Evolutionary conservation across 345 rosid genomes (phyloP).

Genomic region (Luvunga scandens): DNA sequence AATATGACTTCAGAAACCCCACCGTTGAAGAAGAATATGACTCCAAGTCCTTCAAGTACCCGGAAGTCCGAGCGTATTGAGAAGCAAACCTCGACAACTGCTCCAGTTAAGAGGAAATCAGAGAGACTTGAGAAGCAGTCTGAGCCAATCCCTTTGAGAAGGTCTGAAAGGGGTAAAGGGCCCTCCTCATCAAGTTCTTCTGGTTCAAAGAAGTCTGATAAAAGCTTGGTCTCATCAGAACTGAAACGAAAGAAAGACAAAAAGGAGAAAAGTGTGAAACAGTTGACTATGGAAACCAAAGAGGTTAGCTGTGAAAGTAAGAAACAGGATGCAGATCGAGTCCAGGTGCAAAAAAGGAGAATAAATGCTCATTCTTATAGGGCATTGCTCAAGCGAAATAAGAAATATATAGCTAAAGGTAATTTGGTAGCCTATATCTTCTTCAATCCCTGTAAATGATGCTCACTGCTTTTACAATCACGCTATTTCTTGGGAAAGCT

Average conservation of each 20-base stretch:
- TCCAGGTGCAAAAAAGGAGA: slow-evolving; percentile 14
- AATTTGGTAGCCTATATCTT: not conserved
- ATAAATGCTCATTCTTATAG: slow-evolving; percentile 43
- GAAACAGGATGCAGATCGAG: slow-evolving; percentile 5
- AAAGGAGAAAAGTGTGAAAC: slow-evolving; percentile 34
- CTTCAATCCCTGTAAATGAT: not conserved
- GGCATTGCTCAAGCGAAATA: slow-evolving; percentile 35
- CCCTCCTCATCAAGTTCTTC: slow-evolving; percentile 33
- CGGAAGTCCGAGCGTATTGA: slow-evolving; percentile 60
- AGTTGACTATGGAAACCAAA: slow-evolving; percentile 34
- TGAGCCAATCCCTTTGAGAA: slow-evolving; percentile 39
- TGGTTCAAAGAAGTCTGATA: slow-evolving; percentile 37
- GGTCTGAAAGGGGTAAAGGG: slow-evolving; percentile 55
- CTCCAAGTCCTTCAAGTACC: slow-evolving; percentile 32
- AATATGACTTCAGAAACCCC: slow-evolving; percentile 20
- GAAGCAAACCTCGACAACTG: slow-evolving; percentile 37
- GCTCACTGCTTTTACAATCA: not conserved
- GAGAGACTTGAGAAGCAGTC: slow-evolving; percentile 41
- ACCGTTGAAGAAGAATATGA: slow-evolving; percentile 21
- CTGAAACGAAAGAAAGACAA: slow-evolving; percentile 29
- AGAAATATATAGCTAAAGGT: slow-evolving; percentile 34
- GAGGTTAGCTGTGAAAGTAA: slow-evolving; percentile 19
- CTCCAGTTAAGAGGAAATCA: slow-evolving; percentile 33
- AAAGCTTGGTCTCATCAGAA: slow-evolving; percentile 21
- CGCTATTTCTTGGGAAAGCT: not conserved